Evolutionary conservation across 768 basidiomycete species (phyloP).

Genomic region (Nidularia sp.): DNA sequence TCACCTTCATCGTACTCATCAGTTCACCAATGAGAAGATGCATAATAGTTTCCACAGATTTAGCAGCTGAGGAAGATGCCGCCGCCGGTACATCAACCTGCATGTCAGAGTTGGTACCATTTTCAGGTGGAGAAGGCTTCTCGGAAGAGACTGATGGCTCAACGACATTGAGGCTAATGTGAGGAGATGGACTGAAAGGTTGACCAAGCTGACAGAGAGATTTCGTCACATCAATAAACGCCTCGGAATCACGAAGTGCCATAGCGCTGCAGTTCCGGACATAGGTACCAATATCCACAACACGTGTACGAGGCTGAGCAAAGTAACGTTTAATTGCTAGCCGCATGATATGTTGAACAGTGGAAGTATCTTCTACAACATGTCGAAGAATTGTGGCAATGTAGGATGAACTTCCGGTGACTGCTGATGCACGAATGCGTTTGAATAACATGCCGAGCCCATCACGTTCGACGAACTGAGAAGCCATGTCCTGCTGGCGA

Average conservation of each 20-base stretch:
- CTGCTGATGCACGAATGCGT: conserved; percentile 57
- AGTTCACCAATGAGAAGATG: conserved; percentile 75
- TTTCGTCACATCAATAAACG: conserved; percentile 73
- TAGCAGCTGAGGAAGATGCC: conserved; percentile 22
- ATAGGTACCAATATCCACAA: conserved; percentile 67
- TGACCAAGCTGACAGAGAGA: conserved; percentile 69
- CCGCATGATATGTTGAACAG: conserved; percentile 70
- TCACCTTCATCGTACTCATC: conserved; percentile 50
- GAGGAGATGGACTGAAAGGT: conserved; percentile 53
- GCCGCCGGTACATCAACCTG: conserved; percentile 42
- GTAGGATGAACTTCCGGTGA: conserved; percentile 74
- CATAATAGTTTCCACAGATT: conserved; percentile 54
- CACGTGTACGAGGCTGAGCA: conserved; percentile 60
- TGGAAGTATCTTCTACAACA: conserved; percentile 71
- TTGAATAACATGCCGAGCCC: conserved; percentile 65
- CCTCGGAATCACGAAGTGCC: conserved; percentile 74
- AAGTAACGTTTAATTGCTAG: conserved; percentile 83
- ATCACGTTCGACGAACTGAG: conserved; percentile 62
- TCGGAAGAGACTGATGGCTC: conserved; percentile 13
- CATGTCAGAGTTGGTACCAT: conserved; percentile 43
- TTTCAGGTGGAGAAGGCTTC: conserved; percentile 12
- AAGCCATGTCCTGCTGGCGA: conserved; percentile 59
- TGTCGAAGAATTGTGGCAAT: conserved; percentile 90
- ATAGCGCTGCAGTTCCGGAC: conserved; percentile 73
- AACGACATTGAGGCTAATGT: conserved; percentile 53